These are phyloP conservation scores for Pugionium dolabratum DNA, from an alignment of 345 rosid genomes.

Conservation along the genomic window DNA sequence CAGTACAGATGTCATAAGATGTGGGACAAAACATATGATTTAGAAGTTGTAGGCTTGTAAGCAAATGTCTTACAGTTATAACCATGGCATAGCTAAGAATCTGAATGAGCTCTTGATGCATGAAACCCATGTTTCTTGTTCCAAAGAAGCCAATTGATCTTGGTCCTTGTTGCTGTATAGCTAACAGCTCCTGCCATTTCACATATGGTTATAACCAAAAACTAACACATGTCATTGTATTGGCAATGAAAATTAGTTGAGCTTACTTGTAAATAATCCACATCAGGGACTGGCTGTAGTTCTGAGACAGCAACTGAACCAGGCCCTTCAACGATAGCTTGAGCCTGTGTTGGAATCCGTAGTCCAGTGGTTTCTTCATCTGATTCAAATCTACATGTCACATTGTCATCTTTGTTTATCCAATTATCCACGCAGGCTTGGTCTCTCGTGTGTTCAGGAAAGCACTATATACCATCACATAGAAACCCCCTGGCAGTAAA, in stretches of 20 bases:
- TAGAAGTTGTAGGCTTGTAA: not conserved
- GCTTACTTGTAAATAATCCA: constrained; percentile 85
- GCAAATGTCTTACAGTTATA: constrained; percentile 69
- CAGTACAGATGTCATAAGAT: not conserved
- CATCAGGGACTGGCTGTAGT: constrained; percentile 69
- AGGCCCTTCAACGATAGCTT: constrained; percentile 79
- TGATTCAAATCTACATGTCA: constrained; percentile 51
- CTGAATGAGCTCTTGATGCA: constrained; percentile 98
- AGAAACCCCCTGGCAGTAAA: constrained; percentile 91
- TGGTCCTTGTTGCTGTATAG: constrained; percentile 99
- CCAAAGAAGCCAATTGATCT: constrained; percentile 95
- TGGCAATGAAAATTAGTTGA: not conserved
- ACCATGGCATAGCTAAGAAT: constrained; percentile 98
- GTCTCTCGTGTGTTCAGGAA: constrained; percentile 54
- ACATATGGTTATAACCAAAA: constrained; percentile 7
- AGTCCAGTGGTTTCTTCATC: constrained; percentile 56
- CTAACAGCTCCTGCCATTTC: constrained; percentile 73
- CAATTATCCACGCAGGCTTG: constrained; percentile 45
- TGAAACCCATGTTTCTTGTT: constrained; percentile 95
- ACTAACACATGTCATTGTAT: not conserved
- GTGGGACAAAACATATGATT: not conserved
- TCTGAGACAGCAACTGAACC: constrained; percentile 62
- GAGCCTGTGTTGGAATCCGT: constrained; percentile 72
- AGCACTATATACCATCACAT: constrained; percentile 79
- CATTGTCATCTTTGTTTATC: constrained; percentile 49